These are phyloP conservation scores for Hygrophorus russula DNA, from an alignment of 768 basidiomycete genomes.

Conservation along the genomic window DNA sequence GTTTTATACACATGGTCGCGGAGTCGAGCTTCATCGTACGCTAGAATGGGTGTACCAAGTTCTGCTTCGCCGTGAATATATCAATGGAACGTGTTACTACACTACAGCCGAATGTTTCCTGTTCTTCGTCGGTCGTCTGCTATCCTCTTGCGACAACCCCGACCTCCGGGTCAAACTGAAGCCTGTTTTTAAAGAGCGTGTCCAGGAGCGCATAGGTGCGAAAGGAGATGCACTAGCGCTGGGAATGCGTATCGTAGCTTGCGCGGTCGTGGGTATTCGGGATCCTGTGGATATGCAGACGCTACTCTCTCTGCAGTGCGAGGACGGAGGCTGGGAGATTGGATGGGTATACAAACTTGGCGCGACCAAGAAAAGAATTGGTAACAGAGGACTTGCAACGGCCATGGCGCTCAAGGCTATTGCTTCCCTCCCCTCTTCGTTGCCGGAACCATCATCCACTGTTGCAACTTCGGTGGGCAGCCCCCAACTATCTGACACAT, in stretches of 20 bases:
- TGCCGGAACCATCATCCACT: no score
- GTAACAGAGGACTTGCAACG: conserved; percentile 44
- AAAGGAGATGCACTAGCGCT: conserved; percentile 43
- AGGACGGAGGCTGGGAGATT: conserved; percentile 45
- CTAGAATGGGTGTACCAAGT: conserved; percentile 39
- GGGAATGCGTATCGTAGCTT: conserved; percentile 42
- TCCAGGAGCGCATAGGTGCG: conserved; percentile 43
- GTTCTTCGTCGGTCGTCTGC: conserved; percentile 36
- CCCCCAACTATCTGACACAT: no score
- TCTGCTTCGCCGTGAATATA: conserved; percentile 39
- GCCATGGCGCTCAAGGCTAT: conserved; percentile 44
- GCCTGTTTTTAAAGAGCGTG: conserved; percentile 74
- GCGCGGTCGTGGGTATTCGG: conserved; percentile 26
- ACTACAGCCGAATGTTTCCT: conserved; percentile 40
- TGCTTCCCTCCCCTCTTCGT: not conserved
- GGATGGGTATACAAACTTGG: conserved; percentile 51
- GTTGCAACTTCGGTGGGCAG: no score
- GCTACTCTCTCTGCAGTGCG: conserved; percentile 35
- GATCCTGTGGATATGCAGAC: conserved; percentile 32
- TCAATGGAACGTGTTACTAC: conserved; percentile 47
- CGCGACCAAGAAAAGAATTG: conserved; percentile 33
- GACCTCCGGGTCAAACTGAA: conserved; percentile 57
- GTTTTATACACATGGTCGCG: conserved; percentile 39
- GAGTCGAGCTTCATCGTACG: conserved; percentile 30
- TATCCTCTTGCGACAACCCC: conserved; percentile 21